Evolutionary conservation across 164 flowering plant genomes (phyloP), one percentile per base, ranked within the genome.

Genomic region (Aristolochia contorta): DNA sequence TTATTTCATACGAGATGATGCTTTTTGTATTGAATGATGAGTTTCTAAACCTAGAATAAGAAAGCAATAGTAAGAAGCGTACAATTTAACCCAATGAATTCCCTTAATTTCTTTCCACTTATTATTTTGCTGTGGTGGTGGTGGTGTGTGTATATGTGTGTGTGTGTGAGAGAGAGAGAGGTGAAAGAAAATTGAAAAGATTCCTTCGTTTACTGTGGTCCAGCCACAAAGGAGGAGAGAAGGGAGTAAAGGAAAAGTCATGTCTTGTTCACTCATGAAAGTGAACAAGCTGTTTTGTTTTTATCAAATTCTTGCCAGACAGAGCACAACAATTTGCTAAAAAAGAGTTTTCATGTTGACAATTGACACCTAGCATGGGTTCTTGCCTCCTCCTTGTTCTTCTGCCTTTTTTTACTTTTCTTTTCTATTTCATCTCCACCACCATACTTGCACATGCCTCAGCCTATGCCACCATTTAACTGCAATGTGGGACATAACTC

Each of bases 341-440:
- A 27, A 27, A 27, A 27, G 30, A 27, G 30, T 27, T 27, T 27
- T 27, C 30, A 27, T 5, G 3, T 27, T 27, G 30, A 27, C 30
- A 27, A 27, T 27, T 27, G 30, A 27, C 30, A 27, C 30, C 30
- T 27, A 27, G 30, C 30, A 27, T 27, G 13, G 21, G 50, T 19
- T 13, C 12, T 14, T n/a, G 55, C 24, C n/a, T n/a, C n/a, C n/a
- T 52, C 12, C 55, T 15, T 5, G 0, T 13, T 20, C 15, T 20
- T 52, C 55, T 19, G 12, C 55, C 55, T 52, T 52, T 25, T 52
- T 27, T 52, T n/a, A n/a, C n/a, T n/a, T n/a, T n/a, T n/a, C n/a
- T n/a, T n/a, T n/a, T n/a, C n/a, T n/a, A n/a, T 52, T 52, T 59
- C 23, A 59, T 59, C 48, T 52, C 51, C 62, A 59, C 62, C 47